phyloP scores from a whole-genome alignment of 495 filamentous ascomycete genomes.

The Penicillium atrosanguineum region DNA sequence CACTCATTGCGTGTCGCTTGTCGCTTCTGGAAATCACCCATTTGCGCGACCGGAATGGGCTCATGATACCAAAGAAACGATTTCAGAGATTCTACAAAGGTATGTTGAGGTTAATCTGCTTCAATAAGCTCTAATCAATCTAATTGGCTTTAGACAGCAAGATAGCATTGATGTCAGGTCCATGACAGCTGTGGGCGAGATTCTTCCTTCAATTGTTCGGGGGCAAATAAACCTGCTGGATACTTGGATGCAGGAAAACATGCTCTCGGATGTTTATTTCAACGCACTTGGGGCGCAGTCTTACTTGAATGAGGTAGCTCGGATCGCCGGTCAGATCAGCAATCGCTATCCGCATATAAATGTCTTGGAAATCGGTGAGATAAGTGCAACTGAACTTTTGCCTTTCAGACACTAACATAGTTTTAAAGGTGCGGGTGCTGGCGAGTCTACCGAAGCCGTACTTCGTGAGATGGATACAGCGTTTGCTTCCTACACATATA shows the following conservation, averaged over 20 bases:
- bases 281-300: slow-evolving; percentile 17
- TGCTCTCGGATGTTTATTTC: slow-evolving; percentile 40
- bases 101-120: not conserved
- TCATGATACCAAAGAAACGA: slow-evolving; percentile 29
- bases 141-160: slow-evolving; percentile 11
- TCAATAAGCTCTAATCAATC: not conserved
- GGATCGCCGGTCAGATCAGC: slow-evolving; percentile 28
- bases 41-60: slow-evolving; percentile 28
- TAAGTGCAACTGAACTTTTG: not conserved
- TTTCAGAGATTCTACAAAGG: slow-evolving; percentile 33
- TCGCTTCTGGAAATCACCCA: slow-evolving; percentile 13
- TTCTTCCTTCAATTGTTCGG: slow-evolving; percentile 34
- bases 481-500: slow-evolving; percentile 46
- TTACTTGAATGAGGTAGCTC: slow-evolving; percentile 19
- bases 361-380: slow-evolving; percentile 37
- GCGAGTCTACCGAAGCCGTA: slow-evolving; percentile 39
- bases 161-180: slow-evolving; percentile 23
- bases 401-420: not conserved
- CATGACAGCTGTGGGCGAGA: slow-evolving; percentile 32
- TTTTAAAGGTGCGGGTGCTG: slow-evolving; percentile 31
- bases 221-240: slow-evolving; percentile 42
- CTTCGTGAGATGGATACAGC: slow-evolving; percentile 13
- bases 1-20: slow-evolving; percentile 7
- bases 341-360: slow-evolving; percentile 31
- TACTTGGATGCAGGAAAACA: slow-evolving; percentile 35